Base-by-base conservation (phyloP, 805 yeast species). In the Tetrapisispora fleetii region DNA sequence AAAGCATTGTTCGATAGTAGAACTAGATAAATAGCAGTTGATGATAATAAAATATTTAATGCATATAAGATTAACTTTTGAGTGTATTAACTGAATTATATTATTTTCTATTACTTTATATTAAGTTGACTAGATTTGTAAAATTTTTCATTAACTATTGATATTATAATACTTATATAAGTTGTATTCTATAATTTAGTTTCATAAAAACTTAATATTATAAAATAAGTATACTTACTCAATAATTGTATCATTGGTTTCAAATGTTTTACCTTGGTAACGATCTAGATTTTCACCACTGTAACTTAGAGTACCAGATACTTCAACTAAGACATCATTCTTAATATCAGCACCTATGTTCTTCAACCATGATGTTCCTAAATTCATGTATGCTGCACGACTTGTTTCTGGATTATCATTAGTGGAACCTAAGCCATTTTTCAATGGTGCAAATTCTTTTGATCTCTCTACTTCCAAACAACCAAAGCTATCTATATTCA, bases 381-480 rank as follows among this genome's bases (percentile, higher is more conserved):
- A 75, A 36, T 68, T 66, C 57, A 90, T 69, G 53, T 79, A 78
- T 56, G 83, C 83, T 3, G 59, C 64, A 51, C 82, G 76, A 54
- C 95, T 86, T 1, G 96, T 81, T 52, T 79, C 84, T 28, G 97
- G 95, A 45, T 87, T 83, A 67, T 91, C 97, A 59, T 78, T 80
- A 21, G 73, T 70, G n/a, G 95, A 76, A 19, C 89, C 95, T 14
- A 83, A 79, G 1, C 87, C 95, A 67, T 93, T 93, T 62, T 93
- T 93, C 67, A 93, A 77, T 3, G 99, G 99, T 18, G 96, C 83
- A 62, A 93, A 93, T 67, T 93, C 99, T 50, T 80, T 81, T 3
- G 70, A 53, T 65, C 99, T 79, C 37, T 78, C 84, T 21, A 93
- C 99, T 69, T 93, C 99, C 50, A 93, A 74, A 63, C 95, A 86